These are phyloP conservation scores for Candida gigantensis DNA, from an alignment of 1,139 yeast species.

Conservation along the genomic window DNA sequence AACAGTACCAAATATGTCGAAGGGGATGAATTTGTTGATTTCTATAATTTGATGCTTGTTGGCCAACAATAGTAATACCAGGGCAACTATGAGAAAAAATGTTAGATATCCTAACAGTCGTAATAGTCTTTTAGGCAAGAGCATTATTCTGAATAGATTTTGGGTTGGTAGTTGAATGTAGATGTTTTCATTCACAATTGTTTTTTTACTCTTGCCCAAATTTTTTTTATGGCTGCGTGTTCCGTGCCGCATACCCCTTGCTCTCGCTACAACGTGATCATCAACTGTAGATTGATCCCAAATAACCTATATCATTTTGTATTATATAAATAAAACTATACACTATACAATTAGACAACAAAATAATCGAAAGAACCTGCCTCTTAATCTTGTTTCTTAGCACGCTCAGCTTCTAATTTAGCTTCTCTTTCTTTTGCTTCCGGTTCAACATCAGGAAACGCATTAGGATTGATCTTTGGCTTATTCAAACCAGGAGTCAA, in stretches of 20 bases:
- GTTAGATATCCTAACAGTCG: slow-evolving; percentile 7
- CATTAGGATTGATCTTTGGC: slow-evolving; percentile 22
- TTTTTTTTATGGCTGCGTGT: too few relatives aligned
- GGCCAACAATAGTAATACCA: slow-evolving; percentile 30
- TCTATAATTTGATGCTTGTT: slow-evolving; percentile 32
- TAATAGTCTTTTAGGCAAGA: slow-evolving; percentile 10
- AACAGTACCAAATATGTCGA: slow-evolving; percentile 18
- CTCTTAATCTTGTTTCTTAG: slow-evolving; percentile 5
- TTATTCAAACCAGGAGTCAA: slow-evolving; percentile 30
- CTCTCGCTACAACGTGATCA: too few relatives aligned
- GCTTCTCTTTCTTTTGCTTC: slow-evolving; percentile 31
- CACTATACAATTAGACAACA: too few relatives aligned
- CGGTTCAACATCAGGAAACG: slow-evolving; percentile 29
- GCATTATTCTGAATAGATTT: slow-evolving; percentile 5
- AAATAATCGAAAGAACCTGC: too few relatives aligned
- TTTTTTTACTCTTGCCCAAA: too few relatives aligned
- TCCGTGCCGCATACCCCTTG: too few relatives aligned
- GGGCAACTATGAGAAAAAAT: slow-evolving; percentile 19
- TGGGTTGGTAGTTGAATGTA: not conserved
- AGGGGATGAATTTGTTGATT: slow-evolving; percentile 31
- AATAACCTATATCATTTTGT: too few relatives aligned
- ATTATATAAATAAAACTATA: too few relatives aligned
- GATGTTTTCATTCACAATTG: too few relatives aligned
- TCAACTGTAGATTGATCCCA: too few relatives aligned
- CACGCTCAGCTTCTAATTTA: slow-evolving; percentile 15